Evolutionary conservation across 495 filamentous ascomycete genomes (phyloP), one percentile per base, ranked within the genome.

Genomic region (Pseudoneurospora amorphoporcata): DNA sequence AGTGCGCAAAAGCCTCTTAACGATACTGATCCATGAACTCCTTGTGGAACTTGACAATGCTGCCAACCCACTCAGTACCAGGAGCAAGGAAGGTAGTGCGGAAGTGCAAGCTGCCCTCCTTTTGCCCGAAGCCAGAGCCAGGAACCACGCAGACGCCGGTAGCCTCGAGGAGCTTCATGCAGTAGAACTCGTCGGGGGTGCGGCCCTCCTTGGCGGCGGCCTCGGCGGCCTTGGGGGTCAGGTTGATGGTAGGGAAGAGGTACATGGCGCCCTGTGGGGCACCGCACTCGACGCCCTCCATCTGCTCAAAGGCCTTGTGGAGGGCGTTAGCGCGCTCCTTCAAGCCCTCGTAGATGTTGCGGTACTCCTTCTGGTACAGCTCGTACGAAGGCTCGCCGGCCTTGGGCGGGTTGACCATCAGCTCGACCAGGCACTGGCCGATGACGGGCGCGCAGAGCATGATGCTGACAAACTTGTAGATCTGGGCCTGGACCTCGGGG

Each of bases 401-500:
- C 78, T 86, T 87, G 32, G 95, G 95, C 42, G 95, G 95, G 85
- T 98, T 97, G 74, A 97, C 93, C 94, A 97, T 97, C 76, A 95
- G 84, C 81, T 98, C 96, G 58, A 99, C 92, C 39, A 99, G 85
- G 80, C 95, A 97, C 84, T 99, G 95, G 68, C 94, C 94, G 72
- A 97, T 88, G 75, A 99, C 96, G 12, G 96, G 95, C 53, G 96
- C 89, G 84, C 95, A 99, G 69, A 99, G 90, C 82, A 88, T 92
- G 83, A 99, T 98, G 77, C 91, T 94, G 76, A 98, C 91, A 80
- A 97, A 95, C 84, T 99, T 99, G 88, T 99, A 99, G 81, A 99
- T 94, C 86, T 98, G 92, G 70, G 90, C 94, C 72, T 90, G 89
- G 72, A 99, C 96, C 76, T 90, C 85, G 14, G 89, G 86, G 80